Conservation (phyloP, 2,329 filamentous ascomycete genomes). For the Magnaporthiopsis poae region DNA sequence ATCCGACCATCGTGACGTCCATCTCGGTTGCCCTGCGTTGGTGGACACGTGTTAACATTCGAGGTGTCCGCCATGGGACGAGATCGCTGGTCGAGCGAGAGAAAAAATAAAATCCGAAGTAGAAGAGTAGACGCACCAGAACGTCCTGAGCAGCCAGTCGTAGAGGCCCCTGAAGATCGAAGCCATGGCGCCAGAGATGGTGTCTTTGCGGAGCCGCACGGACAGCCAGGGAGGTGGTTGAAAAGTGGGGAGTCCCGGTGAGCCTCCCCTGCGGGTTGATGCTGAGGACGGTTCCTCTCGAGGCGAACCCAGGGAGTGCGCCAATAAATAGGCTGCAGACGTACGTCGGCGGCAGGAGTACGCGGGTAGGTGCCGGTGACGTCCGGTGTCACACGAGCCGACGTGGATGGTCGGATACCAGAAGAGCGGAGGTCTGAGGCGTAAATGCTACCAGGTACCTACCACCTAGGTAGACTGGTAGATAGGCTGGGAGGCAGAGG, state of each 20-base stretch:
- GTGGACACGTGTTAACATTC: background rate
- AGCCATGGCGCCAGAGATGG: slow-evolving; percentile 56
- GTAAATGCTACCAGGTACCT: background rate
- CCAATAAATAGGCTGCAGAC: background rate
- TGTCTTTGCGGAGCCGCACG: background rate
- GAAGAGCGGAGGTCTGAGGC: background rate
- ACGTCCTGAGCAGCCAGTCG: slow-evolving; percentile 94
- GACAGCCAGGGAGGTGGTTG: background rate
- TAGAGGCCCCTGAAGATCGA: slow-evolving; percentile 89
- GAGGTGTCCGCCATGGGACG: background rate
- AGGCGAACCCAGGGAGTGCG: background rate
- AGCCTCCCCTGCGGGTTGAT: background rate
- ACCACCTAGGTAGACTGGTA: background rate
- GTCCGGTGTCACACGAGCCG: background rate
- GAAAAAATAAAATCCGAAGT: background rate
- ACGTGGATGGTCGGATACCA: background rate
- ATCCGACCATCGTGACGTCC: slow-evolving; percentile 97
- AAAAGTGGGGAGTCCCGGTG: background rate
- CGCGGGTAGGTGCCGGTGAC: background rate
- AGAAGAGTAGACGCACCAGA: slow-evolving; percentile 58
- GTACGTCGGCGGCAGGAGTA: background rate
- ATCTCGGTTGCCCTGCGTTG: slow-evolving; percentile 82
- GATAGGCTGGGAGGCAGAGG: background rate
- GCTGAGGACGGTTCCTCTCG: background rate
- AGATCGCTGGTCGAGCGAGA: background rate